Conservation (phyloP, 495 filamentous ascomycete genomes). For the Talaromyces thailandensis region DNA sequence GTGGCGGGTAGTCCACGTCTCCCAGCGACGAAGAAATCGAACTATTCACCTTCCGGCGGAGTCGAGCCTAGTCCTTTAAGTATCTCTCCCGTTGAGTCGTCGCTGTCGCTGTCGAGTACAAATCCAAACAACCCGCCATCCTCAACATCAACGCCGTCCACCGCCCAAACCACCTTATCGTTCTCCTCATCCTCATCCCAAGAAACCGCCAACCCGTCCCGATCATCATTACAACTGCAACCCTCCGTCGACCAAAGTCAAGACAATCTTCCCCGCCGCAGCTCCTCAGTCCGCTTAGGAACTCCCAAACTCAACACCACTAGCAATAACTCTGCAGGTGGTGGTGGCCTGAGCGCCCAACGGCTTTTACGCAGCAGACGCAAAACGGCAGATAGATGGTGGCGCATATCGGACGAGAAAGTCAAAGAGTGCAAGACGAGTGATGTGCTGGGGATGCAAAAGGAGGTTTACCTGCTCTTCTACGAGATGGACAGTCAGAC, state of each 20-base stretch:
- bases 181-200: neutral
- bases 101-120: slow-evolving; percentile 30
- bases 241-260: slow-evolving; percentile 2
- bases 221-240: neutral
- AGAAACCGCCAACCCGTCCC: slow-evolving; percentile 11
- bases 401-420: slow-evolving; percentile 97
- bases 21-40: slow-evolving; percentile 10
- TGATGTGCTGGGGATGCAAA: slow-evolving; percentile 88
- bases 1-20: slow-evolving; percentile 33
- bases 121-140: slow-evolving; percentile 11
- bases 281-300: slow-evolving; percentile 1
- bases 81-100: slow-evolving; percentile 30
- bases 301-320: neutral
- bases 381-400: slow-evolving; percentile 71
- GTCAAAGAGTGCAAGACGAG: slow-evolving; percentile 86
- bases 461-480: slow-evolving; percentile 92
- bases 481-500: slow-evolving; percentile 65
- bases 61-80: slow-evolving; percentile 17
- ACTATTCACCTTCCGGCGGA: slow-evolving; percentile 11
- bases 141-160: neutral
- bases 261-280: neutral
- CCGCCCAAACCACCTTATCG: slow-evolving; percentile 1
- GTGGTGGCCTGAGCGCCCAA: neutral
- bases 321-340: neutral
- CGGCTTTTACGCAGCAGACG: slow-evolving; percentile 43